Evolutionary conservation across 441 rosid genomes (phyloP).

Genomic region (Capsella rubella): DNA sequence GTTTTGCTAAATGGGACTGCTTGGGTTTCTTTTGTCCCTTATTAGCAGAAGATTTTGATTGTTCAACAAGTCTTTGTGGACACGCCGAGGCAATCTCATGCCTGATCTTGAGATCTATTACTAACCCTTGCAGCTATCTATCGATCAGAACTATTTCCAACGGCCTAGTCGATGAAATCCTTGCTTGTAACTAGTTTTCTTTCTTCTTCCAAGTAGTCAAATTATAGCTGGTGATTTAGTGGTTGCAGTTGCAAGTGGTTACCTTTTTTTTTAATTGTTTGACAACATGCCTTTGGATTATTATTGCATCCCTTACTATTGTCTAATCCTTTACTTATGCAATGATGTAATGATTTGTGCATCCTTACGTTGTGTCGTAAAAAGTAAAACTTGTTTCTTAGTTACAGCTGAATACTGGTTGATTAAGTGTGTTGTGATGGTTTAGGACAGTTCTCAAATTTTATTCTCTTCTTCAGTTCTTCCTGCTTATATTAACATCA

Average conservation of each 20-base stretch:
- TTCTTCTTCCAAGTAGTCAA: neutral
- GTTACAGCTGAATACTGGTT: neutral
- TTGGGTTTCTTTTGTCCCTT: constrained; percentile 12
- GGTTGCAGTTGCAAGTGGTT: constrained; percentile 7
- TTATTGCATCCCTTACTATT: neutral
- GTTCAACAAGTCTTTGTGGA: neutral
- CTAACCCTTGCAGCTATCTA: neutral
- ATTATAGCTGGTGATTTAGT: constrained; percentile 1
- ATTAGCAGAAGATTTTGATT: constrained; percentile 24
- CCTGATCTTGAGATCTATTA: constrained; percentile 19
- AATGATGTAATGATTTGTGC: neutral
- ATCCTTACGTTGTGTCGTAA: neutral
- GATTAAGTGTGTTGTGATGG: neutral
- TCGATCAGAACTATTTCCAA: constrained; percentile 25
- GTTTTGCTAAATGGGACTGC: neutral
- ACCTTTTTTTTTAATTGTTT: neutral
- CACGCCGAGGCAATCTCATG: constrained; percentile 18
- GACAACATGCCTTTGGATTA: neutral
- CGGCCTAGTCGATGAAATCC: neutral
- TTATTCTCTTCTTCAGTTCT: neutral
- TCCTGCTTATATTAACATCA: neutral
- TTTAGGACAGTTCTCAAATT: neutral
- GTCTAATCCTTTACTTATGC: constrained; percentile 1
- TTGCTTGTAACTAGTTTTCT: constrained; percentile 14
- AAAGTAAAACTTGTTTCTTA: neutral